These are phyloP conservation scores for Rhodotorula diobovata DNA, from an alignment of 768 basidiomycete species.

Conservation along the genomic window DNA sequence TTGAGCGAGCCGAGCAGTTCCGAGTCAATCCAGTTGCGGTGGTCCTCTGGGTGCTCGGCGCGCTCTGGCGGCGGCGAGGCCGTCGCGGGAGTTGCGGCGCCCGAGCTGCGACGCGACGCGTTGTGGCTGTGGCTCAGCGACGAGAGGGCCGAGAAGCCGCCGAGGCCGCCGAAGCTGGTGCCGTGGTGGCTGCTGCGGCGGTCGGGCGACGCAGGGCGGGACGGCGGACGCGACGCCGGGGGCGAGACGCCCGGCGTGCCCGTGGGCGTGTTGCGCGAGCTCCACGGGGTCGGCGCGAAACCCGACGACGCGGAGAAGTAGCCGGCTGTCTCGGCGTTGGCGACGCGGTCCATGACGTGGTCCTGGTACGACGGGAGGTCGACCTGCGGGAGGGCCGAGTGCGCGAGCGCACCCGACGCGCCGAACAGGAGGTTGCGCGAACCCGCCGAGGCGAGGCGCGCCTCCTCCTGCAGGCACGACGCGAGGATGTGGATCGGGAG, in stretches of 20 bases:
- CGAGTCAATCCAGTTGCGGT: constrained; percentile 74
- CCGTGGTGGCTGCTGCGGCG: constrained; percentile 29
- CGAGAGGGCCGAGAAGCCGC: constrained; percentile 28
- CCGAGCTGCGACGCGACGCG: constrained; percentile 12
- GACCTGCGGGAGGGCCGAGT: constrained; percentile 56
- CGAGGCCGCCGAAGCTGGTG: constrained; percentile 36
- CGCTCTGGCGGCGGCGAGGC: neutral
- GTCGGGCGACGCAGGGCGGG: constrained; percentile 28
- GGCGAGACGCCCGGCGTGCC: constrained; percentile 34
- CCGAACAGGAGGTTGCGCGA: constrained; percentile 70
- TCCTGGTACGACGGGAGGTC: constrained; percentile 84
- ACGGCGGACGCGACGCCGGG: constrained; percentile 28
- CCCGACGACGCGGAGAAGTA: constrained; percentile 26
- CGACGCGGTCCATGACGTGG: constrained; percentile 82
- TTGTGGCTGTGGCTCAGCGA: constrained; percentile 6
- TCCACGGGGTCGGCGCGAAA: constrained; percentile 38
- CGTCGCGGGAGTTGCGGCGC: neutral
- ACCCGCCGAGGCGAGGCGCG: constrained; percentile 63
- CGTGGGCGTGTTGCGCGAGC: constrained; percentile 19
- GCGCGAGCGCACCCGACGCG: constrained; percentile 46
- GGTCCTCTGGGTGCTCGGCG: constrained; percentile 25
- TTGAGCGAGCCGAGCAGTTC: constrained; percentile 70
- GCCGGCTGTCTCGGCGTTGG: constrained; percentile 47
- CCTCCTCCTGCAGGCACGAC: constrained; percentile 66
- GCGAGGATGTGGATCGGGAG: constrained; percentile 83